Conservation (phyloP, 768 basidiomycete species). For the Sistotremastrum suecicum region DNA sequence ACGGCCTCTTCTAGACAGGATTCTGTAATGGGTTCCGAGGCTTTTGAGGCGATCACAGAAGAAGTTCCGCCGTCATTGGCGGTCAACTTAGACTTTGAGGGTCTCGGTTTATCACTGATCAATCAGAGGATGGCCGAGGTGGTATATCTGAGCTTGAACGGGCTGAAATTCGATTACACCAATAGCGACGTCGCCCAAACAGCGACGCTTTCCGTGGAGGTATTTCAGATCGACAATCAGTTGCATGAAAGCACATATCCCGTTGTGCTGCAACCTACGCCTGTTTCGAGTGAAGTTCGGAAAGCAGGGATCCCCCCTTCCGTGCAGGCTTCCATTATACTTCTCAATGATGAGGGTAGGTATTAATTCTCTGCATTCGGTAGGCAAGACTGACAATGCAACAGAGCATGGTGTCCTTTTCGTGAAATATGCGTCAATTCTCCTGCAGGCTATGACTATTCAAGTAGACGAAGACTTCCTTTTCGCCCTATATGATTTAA, state of each 20-base stretch:
- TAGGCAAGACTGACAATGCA: conserved; percentile 1
- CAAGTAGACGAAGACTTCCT: conserved; percentile 97
- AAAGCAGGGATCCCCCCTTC: conserved; percentile 77
- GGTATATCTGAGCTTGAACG: conserved; percentile 68
- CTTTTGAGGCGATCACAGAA: conserved; percentile 75
- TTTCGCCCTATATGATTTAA: conserved; percentile 83
- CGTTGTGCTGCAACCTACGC: conserved; percentile 88
- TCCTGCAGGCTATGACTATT: conserved; percentile 87
- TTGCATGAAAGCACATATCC: conserved; percentile 93
- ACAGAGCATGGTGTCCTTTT: conserved; percentile 96
- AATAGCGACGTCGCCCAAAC: conserved; percentile 69
- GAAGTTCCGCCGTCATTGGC: conserved; percentile 53
- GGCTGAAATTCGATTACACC: conserved; percentile 73
- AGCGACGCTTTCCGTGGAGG: conserved; percentile 68
- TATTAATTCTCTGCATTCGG: background rate
- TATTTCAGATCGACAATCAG: conserved; percentile 92
- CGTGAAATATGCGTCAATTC: conserved; percentile 90
- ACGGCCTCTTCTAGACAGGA: conserved; percentile 44
- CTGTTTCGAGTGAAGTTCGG: conserved; percentile 60
- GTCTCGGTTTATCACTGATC: conserved; percentile 84
- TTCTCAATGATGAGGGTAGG: conserved; percentile 87
- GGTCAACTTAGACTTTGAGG: conserved; percentile 66
- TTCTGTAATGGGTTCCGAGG: conserved; percentile 56
- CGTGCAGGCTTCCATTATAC: conserved; percentile 73
- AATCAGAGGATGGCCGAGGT: conserved; percentile 83